A percentile compares a stretch with the other conserved stretches of the same genome.
Evolutionary conservation across 2,329 filamentous ascomycete species (phyloP).

Genomic region (Ophiostoma sp.): DNA sequence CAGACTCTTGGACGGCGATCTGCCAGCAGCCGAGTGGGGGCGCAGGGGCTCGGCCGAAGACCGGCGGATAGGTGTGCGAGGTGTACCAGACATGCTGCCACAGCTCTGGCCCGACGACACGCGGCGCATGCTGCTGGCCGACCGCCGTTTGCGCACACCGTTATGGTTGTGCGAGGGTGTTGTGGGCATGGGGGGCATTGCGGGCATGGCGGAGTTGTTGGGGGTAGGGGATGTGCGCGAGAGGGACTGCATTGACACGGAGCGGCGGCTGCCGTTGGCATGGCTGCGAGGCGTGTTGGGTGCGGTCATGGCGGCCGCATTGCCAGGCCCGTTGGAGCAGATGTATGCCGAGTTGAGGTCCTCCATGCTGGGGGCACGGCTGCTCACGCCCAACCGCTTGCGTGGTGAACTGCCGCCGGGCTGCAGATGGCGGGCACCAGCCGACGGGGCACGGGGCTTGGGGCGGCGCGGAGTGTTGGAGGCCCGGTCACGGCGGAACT

Average conservation of each 20-base stretch:
- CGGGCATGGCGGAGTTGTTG: conserved; percentile 1
- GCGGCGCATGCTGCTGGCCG: conserved; percentile 32
- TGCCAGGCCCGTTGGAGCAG: neutral
- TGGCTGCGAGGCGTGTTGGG: conserved; percentile 20
- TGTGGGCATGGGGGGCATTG: neutral
- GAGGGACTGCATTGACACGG: conserved; percentile 30
- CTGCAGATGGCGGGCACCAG: conserved; percentile 47
- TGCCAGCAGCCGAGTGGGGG: conserved; percentile 8
- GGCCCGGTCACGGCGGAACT: conserved; percentile 24
- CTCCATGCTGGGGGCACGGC: conserved; percentile 4
- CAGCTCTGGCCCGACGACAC: conserved; percentile 14
- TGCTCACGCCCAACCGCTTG: conserved; percentile 33
- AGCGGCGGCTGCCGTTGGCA: conserved; percentile 26
- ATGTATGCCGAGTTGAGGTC: conserved; percentile 13
- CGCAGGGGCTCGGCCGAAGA: conserved; percentile 16
- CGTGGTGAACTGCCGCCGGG: conserved; percentile 35
- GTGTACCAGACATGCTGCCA: neutral
- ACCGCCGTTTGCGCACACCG: conserved; percentile 37
- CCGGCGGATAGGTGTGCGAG: conserved; percentile 20
- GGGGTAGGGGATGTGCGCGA: conserved; percentile 19
- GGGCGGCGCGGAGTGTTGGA: conserved; percentile 33
- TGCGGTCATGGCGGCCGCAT: conserved; percentile 10
- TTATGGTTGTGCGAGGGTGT: conserved; percentile 18
- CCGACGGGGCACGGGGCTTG: conserved; percentile 50
- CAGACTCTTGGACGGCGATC: conserved; percentile 32